Base-by-base conservation (phyloP, 192 early-diverging fungal species). In the Lunasporangiospora selenospora region DNA sequence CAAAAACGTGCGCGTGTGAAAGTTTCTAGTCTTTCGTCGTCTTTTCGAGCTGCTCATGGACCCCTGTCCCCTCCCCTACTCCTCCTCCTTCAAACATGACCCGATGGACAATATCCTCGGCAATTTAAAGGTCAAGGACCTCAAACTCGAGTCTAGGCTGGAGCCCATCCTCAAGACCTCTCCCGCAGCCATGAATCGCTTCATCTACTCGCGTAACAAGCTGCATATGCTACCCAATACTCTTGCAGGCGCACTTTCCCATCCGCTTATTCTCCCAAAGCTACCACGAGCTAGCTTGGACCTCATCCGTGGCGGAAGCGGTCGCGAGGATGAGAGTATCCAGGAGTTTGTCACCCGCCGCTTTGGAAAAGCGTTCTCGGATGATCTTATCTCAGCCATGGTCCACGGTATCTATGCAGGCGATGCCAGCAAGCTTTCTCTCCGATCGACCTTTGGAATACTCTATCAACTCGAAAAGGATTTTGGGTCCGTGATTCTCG, bases 331-430 rank as follows among this genome's bases (percentile, higher is more conserved):
- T 69, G 97, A 97, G 75, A 90, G 87, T n/a, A 88, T 98, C 37
- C 85, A 91, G 75, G 62, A 65, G 36, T 96, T 98, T 85, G 77
- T 95, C 5, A 65, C 75, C 26, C 79, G 95, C 42, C 82, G 95
- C 24, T 94, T 98, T 62, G 87, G 90, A 38, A 58, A 67, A 18
- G 75, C 77, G 3, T 77, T 95, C 3, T 91, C 94, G 39, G 83
- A 94, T 51, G 91, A 91, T 43, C 59, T 98, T 62, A 86, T 94
- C 6, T 93, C 93, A 31, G 92, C 97, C 0, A 80, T 96, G 31
- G 85, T 95, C 50, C 94, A 96, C 58, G 97, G 97, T 0, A 93
- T 98, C 27, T 97, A 97, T 77, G 95, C 95, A 1, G 94, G 95
- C 0, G 92, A 98, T 65, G 82, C 83, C 0, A 88, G 80, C 49